Percentiles rank a stretch among this genome's conserved stretches.
Evolutionary conservation across 1,284 basidiomycete genomes (phyloP).

Genomic region (Bjerkandera adusta): DNA sequence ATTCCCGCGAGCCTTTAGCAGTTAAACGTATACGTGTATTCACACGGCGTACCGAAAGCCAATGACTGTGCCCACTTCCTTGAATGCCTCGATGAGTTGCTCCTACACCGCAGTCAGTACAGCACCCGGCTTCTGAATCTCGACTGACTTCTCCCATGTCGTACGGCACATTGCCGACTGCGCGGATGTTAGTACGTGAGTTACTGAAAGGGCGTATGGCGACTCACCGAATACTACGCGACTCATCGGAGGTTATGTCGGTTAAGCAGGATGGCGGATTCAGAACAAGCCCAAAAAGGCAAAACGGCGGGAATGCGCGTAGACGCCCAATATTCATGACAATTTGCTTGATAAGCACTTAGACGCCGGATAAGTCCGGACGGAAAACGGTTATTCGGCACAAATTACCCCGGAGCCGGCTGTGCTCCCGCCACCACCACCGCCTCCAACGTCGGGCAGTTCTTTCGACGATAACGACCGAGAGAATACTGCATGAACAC

Average conservation of each 20-base stretch:
- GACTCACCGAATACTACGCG: constrained; percentile 50
- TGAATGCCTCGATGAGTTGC: constrained; percentile 82
- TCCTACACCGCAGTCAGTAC: constrained; percentile 42
- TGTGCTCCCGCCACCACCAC: no score
- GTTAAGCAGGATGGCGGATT: not conserved
- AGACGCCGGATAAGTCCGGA: no score
- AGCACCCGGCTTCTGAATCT: no score
- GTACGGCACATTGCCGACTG: constrained; percentile 86
- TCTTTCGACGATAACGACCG: no score
- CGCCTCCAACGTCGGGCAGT: no score
- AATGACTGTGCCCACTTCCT: constrained; percentile 81
- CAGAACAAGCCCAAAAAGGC: not conserved
- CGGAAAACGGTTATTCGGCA: no score
- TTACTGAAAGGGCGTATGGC: not conserved
- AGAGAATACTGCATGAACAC: no score
- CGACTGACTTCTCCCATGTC: constrained; percentile 83
- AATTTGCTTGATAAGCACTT: no score
- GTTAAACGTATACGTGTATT: constrained; percentile 1
- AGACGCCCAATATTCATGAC: no score
- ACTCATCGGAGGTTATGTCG: constrained; percentile 33
- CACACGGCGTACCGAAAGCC: constrained; percentile 67
- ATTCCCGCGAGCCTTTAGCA: not conserved
- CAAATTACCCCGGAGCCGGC: no score
- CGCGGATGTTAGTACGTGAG: not conserved
- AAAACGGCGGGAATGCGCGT: no score